A percentile compares a stretch with the other conserved stretches of the same genome.
Conservation (phyloP, 352 stramenopile genomes). For the Phytophthora constricta region DNA sequence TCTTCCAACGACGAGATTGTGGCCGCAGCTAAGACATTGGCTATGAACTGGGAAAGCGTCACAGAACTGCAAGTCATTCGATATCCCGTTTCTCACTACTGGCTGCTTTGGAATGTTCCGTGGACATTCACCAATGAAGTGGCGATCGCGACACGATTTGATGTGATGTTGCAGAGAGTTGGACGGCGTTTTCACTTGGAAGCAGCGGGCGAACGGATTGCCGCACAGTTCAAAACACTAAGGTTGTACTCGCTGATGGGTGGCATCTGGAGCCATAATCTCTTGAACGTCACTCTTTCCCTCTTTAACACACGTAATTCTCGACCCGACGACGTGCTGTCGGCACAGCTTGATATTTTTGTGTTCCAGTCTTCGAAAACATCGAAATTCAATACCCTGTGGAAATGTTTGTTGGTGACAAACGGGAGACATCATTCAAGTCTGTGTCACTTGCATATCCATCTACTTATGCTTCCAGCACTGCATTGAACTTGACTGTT, state of each 20-base stretch:
- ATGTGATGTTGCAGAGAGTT: constrained; percentile 12
- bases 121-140: constrained; percentile 10
- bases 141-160: neutral
- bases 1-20: constrained; percentile 19
- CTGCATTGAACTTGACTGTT: constrained; percentile 19
- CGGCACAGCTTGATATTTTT: constrained; percentile 18
- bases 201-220: constrained; percentile 9
- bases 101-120: constrained; percentile 32
- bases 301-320: neutral
- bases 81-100: constrained; percentile 22
- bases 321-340: constrained; percentile 1
- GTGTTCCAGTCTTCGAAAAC: constrained; percentile 17
- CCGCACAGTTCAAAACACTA: constrained; percentile 14
- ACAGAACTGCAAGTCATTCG: constrained; percentile 17
- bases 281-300: constrained; percentile 14
- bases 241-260: constrained; percentile 20
- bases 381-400: constrained; percentile 10
- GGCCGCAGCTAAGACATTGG: constrained; percentile 13
- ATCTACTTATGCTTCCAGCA: constrained; percentile 17
- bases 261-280: constrained; percentile 17
- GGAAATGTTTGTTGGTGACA: constrained; percentile 10
- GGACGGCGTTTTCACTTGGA: constrained; percentile 17
- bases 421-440: constrained; percentile 4
- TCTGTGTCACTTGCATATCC: constrained; percentile 9
- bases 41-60: constrained; percentile 15